Evolutionary conservation across 768 basidiomycete species (phyloP), one percentile per base, ranked within the genome.

Genomic region (Hygrophoropsis aurantiaca): DNA sequence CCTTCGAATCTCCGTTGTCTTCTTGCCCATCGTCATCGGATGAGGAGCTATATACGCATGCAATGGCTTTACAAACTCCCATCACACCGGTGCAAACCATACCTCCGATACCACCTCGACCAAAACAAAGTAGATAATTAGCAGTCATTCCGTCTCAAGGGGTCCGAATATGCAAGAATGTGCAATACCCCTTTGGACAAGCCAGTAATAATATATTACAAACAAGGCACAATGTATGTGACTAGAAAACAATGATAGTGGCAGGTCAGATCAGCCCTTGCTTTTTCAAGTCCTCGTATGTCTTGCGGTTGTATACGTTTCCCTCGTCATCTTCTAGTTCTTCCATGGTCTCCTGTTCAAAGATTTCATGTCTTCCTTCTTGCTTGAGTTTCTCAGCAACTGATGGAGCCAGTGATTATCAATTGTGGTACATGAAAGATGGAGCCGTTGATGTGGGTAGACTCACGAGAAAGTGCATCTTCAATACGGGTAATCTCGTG

Each of bases 271-370:
- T 89, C 47, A 95, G 72, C 47, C 94, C 94, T 64, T 97, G 94
- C 71, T 94, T 92, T 77, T 94, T 95, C 56, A 97, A 74, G 60
- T 95, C 92, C 58, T 95, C 92, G 61, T 94, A 97, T n/a, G 92
- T 95, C 76, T 97, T 97, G 60, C 86, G 84, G 68, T 94, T 94
- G 69, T 98, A 97, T 41, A 98, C 97, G 58, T 99, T 98, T 13
- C 97, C 97, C 64, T 98, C 97, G 38, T 91, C 91, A 62, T 99
- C 97, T 63, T 99, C 97, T 30, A 97, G 78, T 67, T 99, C 97
- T 66, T 98, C 97, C 81, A 94, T 95, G 18, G 90, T 90, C 68
- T 97, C 94, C 58, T 90, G 85, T 65, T 90, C 85, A 49, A 89
- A 88, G 44, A 97, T 87, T 60, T 98, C 97, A 58, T 90, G 85